Base-by-base conservation (phyloP, 2,329 filamentous ascomycete genomes). In the Zymoseptoria passerinii region DNA sequence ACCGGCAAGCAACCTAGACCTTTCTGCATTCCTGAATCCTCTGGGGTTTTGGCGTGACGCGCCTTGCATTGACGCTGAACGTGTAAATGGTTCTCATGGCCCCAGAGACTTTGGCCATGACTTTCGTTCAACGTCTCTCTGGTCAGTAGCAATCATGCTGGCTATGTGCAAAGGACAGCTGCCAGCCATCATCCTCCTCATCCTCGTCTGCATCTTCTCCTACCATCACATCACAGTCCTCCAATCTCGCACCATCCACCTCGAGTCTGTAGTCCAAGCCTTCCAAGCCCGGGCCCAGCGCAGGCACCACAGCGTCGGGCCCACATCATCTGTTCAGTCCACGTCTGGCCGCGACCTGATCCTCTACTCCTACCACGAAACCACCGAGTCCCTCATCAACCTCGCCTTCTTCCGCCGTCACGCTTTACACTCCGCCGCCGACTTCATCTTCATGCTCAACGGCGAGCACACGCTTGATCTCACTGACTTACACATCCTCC, bases 361-460 rank as follows among this genome's bases (percentile, higher is more conserved):
- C n/a, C 27, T 63, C 5, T 63, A 60, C 55, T 60, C 61, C 23
- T 63, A 56, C 48, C 50, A 48, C 19, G 61, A 63, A 20, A 62
- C 57, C 1, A 53, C 54, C n/a, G 50, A 54, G n/a, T 57, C 59
- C 8, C 19, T 52, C 28, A 54, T 58, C 48, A 63, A 63, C 49
- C 52, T 63, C 27, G 20, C 20, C 5, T 63, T 63, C 54, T 63
- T 63, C 56, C 27, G 52, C 16, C 19, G 44, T 5, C 61, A 63
- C 48, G 61, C 59, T 8, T 49, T 63, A 4, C 56, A 63, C 40
- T 55, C 59, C 8, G 60, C 61, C 49, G 61, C 61, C 3, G 61
- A 63, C 20, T 63, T 63, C 52, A 62, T 63, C 51, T 50, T 63
- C 60, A 61, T 63, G 49, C 53, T 63, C 48, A 63, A 63, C 28